Base-by-base conservation (phyloP, 2,329 filamentous ascomycete genomes). In the Orbilia brochopaga region DNA sequence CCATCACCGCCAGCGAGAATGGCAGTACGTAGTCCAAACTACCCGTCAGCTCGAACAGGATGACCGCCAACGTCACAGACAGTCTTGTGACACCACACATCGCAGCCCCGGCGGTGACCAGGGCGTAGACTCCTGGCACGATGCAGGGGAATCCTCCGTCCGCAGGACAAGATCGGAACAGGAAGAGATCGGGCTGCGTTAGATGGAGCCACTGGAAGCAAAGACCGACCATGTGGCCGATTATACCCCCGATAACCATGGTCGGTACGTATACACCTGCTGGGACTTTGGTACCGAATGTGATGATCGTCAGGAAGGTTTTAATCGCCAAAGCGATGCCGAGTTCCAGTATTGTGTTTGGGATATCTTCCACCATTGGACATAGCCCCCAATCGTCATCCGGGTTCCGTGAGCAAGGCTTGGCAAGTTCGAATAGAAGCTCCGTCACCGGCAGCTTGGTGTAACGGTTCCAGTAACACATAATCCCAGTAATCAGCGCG, bases 41-140 rank as follows among this genome's bases (percentile, higher is more conserved):
- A 62, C 94, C 94, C 0, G 94, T 99, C 37, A 99, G 83, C 79
- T 99, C 94, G 76, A 99, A 97, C 0, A 97, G 82, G 72, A 99
- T 97, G 77, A 97, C 92, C 0, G 92, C 92, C 7, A 99, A 83
- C 0, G 94, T 97, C 21, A 99, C 91, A 0, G 92, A 96, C 1
- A 99, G 81, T 55, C 94, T 86, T 1, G 94, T 99, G 1, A 97
- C 94, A 55, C 94, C 94, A 75, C 93, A 97, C 94, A 99, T 97
- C 32, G 93, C 97, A 1, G 94, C 92, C 15, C 94, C 94, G 48
- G 94, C 94, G 15, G 92, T 93, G 66, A 77, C 76, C 69, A 99
- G 85, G 0, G 92, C 94, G 78, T 99, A 99, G 0, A 97, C 91
- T n/a, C 94, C 94, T 0, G 94, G 94, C 53, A 95, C 92, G 53